These are phyloP conservation scores for Coffea canephora DNA, from an alignment of 257 asterid genomes.

Conservation along the genomic window DNA sequence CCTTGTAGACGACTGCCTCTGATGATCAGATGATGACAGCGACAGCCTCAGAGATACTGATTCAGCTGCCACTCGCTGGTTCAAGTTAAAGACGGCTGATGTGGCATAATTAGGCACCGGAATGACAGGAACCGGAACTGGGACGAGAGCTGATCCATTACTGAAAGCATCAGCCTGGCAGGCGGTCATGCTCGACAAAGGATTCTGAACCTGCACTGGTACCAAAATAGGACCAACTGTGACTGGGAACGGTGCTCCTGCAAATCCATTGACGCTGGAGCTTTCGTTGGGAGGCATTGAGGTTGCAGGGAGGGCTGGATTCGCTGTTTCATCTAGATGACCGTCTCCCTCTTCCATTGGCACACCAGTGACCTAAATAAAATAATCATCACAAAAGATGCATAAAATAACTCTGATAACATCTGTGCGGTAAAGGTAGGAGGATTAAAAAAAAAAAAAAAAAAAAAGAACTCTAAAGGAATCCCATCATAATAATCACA, in stretches of 20 bases:
- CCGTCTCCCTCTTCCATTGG: constrained; percentile 43
- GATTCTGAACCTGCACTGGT: constrained; percentile 49
- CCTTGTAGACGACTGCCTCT: constrained; percentile 35
- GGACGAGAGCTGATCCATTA: constrained; percentile 31
- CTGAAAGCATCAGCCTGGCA: constrained; percentile 17
- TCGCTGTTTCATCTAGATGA: constrained; percentile 35
- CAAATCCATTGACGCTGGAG: constrained; percentile 36
- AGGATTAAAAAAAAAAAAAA: too few relatives aligned
- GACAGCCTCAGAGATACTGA: constrained; percentile 32
- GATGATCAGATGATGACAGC: constrained; percentile 34
- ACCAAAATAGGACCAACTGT: constrained; percentile 38
- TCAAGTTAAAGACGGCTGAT: constrained; percentile 44
- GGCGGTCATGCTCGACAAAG: constrained; percentile 15
- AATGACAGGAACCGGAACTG: constrained; percentile 29
- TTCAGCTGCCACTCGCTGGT: constrained; percentile 25
- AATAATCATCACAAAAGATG: constrained; percentile 9
- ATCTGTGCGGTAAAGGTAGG: too few relatives aligned
- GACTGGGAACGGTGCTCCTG: constrained; percentile 43
- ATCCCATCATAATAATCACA: too few relatives aligned
- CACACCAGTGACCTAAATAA: constrained; percentile 57
- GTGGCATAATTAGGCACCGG: constrained; percentile 33
- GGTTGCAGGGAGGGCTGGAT: constrained; percentile 22
- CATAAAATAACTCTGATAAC: not conserved
- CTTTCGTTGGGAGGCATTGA: constrained; percentile 21
- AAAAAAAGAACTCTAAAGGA: too few relatives aligned